Evolutionary conservation across 306 rosid species (phyloP), one percentile per base, ranked within the genome.

Genomic region (Gleditsia sinensis): DNA sequence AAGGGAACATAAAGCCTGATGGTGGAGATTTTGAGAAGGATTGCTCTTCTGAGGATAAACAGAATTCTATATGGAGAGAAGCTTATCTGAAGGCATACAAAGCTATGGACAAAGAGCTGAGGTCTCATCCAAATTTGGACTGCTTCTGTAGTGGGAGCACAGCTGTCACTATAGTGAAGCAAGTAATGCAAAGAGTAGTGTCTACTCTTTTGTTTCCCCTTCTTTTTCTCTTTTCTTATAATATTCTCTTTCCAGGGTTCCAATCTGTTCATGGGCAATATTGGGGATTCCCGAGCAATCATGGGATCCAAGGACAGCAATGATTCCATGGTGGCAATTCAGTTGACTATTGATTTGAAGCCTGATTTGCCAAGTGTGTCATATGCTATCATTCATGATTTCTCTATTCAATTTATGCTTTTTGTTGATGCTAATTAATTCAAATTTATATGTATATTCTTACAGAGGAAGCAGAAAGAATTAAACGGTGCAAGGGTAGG

Each of bases 101-200:
- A 82, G 85, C 93, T 36, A 95, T 92, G 97, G 99, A 95, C 79
- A 92, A 88, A 83, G 99, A 95, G 82, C 80, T 95, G 75, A 90
- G 83, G 87, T 90, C 96, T 59, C 93, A 95, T 79, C 93, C 96
- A 17, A 95, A 88, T 80, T 72, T 95, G 85, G 97, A 92, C 62
- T 92, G 98, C 83, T 95, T 92, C 75, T 95, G 98, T 55, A 95
- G 99, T 82, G 99, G 99, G 28, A 95, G 98, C 80, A 95, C 99
- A 6, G 86, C 98, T 37, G 90, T 95, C 32, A 88, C 93, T 45
- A 39, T 95, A 32, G 91, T 95, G 74, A 95, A 92, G 85, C 98
- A 94, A 88, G 98, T 94, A 71, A 6, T 40, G 78, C 69, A 55
- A 75, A 68, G 57, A 75, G 28, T 48, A 59, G 14, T 34, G 27